phyloP scores from a whole-genome alignment of 805 yeast species.

The Yarrowia sp. region DNA sequence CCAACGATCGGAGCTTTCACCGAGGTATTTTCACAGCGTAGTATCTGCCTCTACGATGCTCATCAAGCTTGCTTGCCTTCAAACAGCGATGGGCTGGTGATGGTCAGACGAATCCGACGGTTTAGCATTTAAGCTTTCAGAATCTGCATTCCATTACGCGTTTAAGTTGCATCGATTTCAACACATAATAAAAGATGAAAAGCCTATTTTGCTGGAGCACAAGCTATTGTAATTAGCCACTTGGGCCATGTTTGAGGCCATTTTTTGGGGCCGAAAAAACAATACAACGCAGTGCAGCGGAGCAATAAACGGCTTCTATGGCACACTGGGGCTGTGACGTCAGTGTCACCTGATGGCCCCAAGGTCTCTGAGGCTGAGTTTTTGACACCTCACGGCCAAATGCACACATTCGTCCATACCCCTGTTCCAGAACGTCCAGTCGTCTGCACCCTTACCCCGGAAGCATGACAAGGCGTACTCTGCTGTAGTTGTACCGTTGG shows the following conservation, averaged over 20 bases:
- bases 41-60: neutral
- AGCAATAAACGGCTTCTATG: too few relatives aligned
- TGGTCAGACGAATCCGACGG: neutral
- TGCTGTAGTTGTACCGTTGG: too few relatives aligned
- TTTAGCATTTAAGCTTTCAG: neutral
- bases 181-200: neutral
- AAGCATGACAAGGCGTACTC: too few relatives aligned
- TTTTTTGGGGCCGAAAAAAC: neutral
- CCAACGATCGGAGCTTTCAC: neutral
- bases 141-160: slow-evolving; percentile 9
- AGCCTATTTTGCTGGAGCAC: neutral
- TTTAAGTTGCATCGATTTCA: neutral
- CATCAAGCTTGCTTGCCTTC: neutral
- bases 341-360: too few relatives aligned
- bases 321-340: too few relatives aligned
- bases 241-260: neutral
- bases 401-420: neutral
- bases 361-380: too few relatives aligned
- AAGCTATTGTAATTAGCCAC: neutral
- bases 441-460: too few relatives aligned
- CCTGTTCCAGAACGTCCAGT: neutral
- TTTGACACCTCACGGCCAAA: neutral
- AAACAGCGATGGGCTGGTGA: slow-evolving; percentile 3
- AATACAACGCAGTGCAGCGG: too few relatives aligned
- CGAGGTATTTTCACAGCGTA: neutral